Evolutionary conservation across 208 protist species (phyloP).

Genomic region (Endotrypanum monterogeii): DNA sequence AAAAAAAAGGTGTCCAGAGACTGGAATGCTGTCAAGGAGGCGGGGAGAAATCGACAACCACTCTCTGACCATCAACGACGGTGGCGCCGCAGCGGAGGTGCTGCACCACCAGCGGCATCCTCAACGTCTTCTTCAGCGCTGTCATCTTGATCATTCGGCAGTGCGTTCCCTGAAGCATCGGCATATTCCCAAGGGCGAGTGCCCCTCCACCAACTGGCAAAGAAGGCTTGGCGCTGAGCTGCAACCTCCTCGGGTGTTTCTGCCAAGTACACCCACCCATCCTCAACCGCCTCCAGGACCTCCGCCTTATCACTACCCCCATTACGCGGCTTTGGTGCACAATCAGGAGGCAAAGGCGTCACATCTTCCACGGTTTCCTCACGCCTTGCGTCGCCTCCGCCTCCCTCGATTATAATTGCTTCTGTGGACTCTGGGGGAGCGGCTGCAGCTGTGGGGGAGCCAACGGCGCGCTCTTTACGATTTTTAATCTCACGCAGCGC

Average conservation of each 20-base stretch:
- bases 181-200: conserved; percentile 47
- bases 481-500: conserved; percentile 43
- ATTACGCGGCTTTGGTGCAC: not conserved
- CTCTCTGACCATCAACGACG: not conserved
- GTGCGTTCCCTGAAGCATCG: not conserved
- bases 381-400: not conserved
- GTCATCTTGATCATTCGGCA: conserved; percentile 11
- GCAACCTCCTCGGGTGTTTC: conserved; percentile 34
- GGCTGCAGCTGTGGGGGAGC: not conserved
- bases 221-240: conserved; percentile 39
- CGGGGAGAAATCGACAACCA: not conserved
- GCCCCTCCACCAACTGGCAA: conserved; percentile 38
- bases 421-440: not conserved
- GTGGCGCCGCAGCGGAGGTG: not conserved
- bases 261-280: conserved; percentile 78
- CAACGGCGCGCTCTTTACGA: conserved; percentile 14
- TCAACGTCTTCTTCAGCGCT: conserved; percentile 21
- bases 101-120: not conserved
- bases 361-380: not conserved
- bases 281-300: conserved; percentile 37
- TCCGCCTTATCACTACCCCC: not conserved
- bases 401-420: not conserved
- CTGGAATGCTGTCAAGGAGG: not conserved
- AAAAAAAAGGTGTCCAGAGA: not conserved
- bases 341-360: not conserved